These are phyloP conservation scores for Ustulina deusta DNA, from an alignment of 2,329 filamentous ascomycete genomes.

Conservation along the genomic window DNA sequence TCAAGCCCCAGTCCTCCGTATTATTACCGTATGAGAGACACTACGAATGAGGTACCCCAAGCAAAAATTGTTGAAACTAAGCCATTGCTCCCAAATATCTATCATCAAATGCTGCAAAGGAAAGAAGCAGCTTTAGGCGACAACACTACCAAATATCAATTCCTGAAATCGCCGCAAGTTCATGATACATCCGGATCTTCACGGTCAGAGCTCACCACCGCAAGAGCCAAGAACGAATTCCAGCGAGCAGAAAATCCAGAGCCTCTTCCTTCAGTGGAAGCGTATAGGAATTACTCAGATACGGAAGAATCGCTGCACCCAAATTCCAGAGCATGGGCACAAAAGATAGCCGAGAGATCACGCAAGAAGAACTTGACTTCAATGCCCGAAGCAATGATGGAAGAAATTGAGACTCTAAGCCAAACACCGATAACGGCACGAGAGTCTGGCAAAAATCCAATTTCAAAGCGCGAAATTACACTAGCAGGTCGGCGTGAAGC, in stretches of 20 bases:
- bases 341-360: constrained; percentile 25
- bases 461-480: constrained; percentile 26
- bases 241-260: neutral
- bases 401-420: neutral
- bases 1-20: neutral
- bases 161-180: neutral
- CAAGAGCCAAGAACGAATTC: neutral
- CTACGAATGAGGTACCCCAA: constrained; percentile 13
- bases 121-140: neutral
- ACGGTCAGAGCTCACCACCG: neutral
- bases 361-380: constrained; percentile 13
- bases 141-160: neutral
- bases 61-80: neutral
- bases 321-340: constrained; percentile 28
- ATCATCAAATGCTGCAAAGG: neutral
- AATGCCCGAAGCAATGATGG: neutral
- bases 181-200: neutral
- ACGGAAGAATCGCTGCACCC: constrained; percentile 27
- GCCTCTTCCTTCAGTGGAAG: neutral
- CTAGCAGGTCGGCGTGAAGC: constrained; percentile 19
- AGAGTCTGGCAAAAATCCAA: neutral
- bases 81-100: neutral
- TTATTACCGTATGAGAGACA: neutral
- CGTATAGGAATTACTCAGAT: neutral
- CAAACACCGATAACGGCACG: constrained; percentile 1